phyloP scores from a whole-genome alignment of 768 basidiomycete species.

The Austroboletus eburneus region DNA sequence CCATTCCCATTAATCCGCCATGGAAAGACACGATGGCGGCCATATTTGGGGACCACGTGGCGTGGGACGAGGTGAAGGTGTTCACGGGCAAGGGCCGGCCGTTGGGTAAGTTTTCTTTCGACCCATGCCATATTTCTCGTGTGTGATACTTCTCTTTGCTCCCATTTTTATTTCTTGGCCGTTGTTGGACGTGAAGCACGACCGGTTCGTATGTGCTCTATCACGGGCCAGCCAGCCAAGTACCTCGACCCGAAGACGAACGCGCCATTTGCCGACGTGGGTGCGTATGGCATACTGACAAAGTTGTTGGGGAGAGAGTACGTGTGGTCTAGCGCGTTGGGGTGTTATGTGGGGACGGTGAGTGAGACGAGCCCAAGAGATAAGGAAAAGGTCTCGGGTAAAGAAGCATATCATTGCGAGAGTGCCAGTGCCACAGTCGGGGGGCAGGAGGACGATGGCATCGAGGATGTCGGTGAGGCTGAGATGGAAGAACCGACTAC shows the following conservation, averaged over 20 bases:
- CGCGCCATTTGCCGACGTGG: constrained; percentile 70
- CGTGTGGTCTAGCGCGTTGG: constrained; percentile 51
- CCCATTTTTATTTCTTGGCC: neutral
- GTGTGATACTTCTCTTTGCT: neutral
- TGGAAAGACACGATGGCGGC: constrained; percentile 77
- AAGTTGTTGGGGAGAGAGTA: constrained; percentile 62
- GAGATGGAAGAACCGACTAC: constrained; percentile 6
- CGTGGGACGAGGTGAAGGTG: constrained; percentile 72
- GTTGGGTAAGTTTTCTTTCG: constrained; percentile 38
- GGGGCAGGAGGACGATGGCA: neutral
- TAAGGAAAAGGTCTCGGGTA: neutral
- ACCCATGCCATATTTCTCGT: neutral
- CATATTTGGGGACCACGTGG: constrained; percentile 80
- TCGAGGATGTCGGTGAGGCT: constrained; percentile 1
- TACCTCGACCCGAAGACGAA: constrained; percentile 80
- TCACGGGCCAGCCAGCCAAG: constrained; percentile 73
- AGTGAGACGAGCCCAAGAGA: neutral
- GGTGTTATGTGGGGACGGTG: constrained; percentile 39
- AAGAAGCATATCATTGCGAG: neutral
- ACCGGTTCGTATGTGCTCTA: constrained; percentile 60
- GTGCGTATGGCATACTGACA: constrained; percentile 63
- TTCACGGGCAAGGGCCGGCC: constrained; percentile 65
- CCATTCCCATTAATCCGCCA: constrained; percentile 42
- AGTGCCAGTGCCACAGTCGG: neutral
- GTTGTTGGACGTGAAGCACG: constrained; percentile 38